Evolutionary conservation across 2,329 filamentous ascomycete species (phyloP), one percentile per base, ranked within the genome.

Genomic region (Thermothelomyces thermophilus): DNA sequence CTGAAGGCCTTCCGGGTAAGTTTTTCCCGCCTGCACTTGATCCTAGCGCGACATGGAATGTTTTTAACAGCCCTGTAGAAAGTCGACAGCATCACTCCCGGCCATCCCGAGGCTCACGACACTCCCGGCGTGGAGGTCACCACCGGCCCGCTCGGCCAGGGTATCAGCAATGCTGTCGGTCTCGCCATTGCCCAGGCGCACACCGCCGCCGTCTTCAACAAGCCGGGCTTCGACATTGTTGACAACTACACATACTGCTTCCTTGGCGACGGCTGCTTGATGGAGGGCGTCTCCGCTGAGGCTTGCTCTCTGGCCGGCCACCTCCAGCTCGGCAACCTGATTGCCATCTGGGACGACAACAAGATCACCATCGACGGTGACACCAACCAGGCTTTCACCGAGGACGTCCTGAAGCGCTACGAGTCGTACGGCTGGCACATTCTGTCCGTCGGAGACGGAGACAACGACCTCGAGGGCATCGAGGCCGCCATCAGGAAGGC

Each of bases 181-280:
- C 83, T 98, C 64, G 93, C 93, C 68, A 93, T 98, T 67, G 93
- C 90, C 55, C 88, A 97, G 78, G 86, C 86, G 58, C 91, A 98
- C 74, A 89, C 87, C 55, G 88, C 80, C 53, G 93, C 85, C 63
- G 78, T 80, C 68, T 98, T 94, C 84, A 98, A 98, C 85, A 96
- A 94, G 82, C 87, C 90, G 60, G 88, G 86, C 58, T 97, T 86
- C 72, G 83, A 90, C 60, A 74, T 98, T 51, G 74, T 95, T 73
- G 86, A 94, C 82, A 96, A 97, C 84, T 83, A 96, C 82, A 98
- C 93, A 68, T 98, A 90, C 76, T 75, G 72, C 73, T 95, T 97
- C 82, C 87, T 98, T 68, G 93, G 93, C 69, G 93, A 98, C 78
- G 93, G 93, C 61, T 98, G 93, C 74, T 82, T 94, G 73, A 94